These are phyloP conservation scores for Epichloe hybrida DNA, from an alignment of 2,329 filamentous ascomycete genomes.

Conservation along the genomic window DNA sequence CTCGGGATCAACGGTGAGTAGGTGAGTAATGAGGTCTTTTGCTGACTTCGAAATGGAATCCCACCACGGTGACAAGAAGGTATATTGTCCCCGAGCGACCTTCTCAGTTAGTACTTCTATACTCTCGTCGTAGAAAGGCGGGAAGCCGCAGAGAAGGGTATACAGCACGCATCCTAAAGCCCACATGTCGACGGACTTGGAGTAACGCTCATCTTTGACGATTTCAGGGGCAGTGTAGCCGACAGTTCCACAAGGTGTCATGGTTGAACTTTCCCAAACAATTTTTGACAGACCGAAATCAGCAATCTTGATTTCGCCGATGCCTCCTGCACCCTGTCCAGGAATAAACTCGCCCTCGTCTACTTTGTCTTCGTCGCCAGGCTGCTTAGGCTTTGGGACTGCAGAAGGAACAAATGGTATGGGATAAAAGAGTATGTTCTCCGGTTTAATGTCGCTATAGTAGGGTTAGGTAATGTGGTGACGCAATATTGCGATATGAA, in stretches of 20 bases:
- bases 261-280: conserved; percentile 95
- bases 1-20: conserved; percentile 87
- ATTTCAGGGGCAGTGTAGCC: conserved; percentile 98
- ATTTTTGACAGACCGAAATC: conserved; percentile 97
- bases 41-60: conserved; percentile 94
- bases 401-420: conserved; percentile 70
- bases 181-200: conserved; percentile 99
- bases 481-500: background rate
- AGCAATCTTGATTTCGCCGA: conserved; percentile 91
- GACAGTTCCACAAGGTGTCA: conserved; percentile 98
- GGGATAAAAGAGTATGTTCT: conserved; percentile 89
- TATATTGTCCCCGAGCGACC: conserved; percentile 91
- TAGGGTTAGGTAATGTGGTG: background rate
- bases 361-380: conserved; percentile 92
- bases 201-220: conserved; percentile 97
- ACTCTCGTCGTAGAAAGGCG: conserved; percentile 96
- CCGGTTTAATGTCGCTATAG: conserved; percentile 86
- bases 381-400: conserved; percentile 63
- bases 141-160: conserved; percentile 92
- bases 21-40: conserved; percentile 84
- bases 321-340: conserved; percentile 74
- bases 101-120: conserved; percentile 96
- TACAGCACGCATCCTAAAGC: conserved; percentile 93
- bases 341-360: conserved; percentile 89
- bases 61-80: conserved; percentile 98